Conservation (phyloP, 306 rosid species). For the cucumber (Cucumis sativus) region DNA sequence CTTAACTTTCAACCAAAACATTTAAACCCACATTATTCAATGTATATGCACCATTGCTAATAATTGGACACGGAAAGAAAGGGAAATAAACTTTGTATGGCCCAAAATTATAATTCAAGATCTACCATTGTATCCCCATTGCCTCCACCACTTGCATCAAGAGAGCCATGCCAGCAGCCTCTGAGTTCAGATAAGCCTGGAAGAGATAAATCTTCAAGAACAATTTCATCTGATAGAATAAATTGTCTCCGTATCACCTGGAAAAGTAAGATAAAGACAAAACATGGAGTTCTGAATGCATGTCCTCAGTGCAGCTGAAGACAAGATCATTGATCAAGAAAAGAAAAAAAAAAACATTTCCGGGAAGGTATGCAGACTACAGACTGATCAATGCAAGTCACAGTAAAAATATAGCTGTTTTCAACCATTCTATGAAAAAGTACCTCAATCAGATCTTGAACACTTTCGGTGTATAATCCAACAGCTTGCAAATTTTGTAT, state of each 20-base stretch:
- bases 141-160: constrained; percentile 94
- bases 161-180: constrained; percentile 89
- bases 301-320: constrained; percentile 12
- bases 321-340: constrained; percentile 1
- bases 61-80: background rate
- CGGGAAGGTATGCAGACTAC: background rate
- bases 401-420: background rate
- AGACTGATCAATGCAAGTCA: background rate
- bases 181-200: constrained; percentile 78
- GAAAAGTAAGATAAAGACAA: constrained; percentile 9
- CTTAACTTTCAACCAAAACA: background rate
- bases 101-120: constrained; percentile 7
- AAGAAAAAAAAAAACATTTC: background rate
- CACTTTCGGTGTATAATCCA: constrained; percentile 48
- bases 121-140: constrained; percentile 90
- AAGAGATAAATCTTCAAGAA: constrained; percentile 60
- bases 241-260: constrained; percentile 55
- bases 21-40: background rate
- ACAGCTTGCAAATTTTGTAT: constrained; percentile 63
- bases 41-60: background rate
- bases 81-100: background rate
- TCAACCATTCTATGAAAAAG: constrained; percentile 9
- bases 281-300: background rate
- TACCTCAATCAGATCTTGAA: constrained; percentile 68
- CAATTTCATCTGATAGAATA: constrained; percentile 40